Base-by-base conservation (phyloP, 495 filamentous ascomycete species). In the Penicillium lividum region DNA sequence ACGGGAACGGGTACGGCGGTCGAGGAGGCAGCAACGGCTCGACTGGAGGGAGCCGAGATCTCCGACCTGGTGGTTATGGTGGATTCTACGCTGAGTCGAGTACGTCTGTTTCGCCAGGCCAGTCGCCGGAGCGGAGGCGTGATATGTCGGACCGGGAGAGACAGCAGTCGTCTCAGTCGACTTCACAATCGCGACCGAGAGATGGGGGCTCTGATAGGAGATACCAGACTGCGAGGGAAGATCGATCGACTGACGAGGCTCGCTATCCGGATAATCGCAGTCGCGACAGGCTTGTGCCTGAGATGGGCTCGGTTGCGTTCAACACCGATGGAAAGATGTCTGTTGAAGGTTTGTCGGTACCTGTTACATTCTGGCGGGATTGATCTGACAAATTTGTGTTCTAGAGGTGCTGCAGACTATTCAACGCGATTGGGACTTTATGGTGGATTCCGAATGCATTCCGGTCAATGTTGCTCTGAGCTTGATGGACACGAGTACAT, bases 401-500 rank as follows among this genome's bases (percentile, higher is more conserved):
- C 15, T 43, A 81, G 87, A 85, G 61, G 80, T 90, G 43, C 69
- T 91, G 11, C 73, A 80, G 33, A 79, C 90, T 49, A 96, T 98
- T 62, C 86, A 92, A 68, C 77, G 81, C 48, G 91, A 95, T 66
- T 99, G 93, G 93, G 86, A 88, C 56, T 89, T 92, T 64, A 94
- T 99, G 89, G 87, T 86, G 54, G 82, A 88, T 64, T 86, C 88
- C 48, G 86, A 92, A 62, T 97, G 92, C 69, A 83, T 97, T 43
- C 94, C 94, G 18, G 89, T 98, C 4, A 91, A 97, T 69, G 84
- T 97, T 31, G 93, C 95, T 22, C 78, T 99, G 43, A 91, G 95
- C 75, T 74, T 99, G 67, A 87, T 97, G 78, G 94, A 99, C 71
- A 86, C 87, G 33, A 97, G 92, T 73, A 96, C 93, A 4, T 82